Conservation (phyloP, 805 yeast species). For the Clavispora santaluciae region DNA sequence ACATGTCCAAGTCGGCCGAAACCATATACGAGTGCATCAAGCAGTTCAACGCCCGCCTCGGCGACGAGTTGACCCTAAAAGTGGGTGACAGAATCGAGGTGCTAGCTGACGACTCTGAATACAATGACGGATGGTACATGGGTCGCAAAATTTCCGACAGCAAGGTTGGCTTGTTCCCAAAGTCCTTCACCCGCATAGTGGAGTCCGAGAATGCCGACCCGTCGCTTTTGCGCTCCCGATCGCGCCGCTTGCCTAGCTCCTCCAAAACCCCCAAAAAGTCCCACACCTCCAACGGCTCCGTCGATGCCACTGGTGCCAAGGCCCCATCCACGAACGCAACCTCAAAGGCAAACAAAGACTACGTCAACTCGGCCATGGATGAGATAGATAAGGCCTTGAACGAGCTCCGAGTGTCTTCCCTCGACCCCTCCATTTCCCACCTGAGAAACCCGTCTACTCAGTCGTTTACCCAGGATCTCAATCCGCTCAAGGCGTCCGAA, state of each 20-base stretch:
- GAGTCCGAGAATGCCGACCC: constrained; percentile 6
- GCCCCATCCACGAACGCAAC: constrained; percentile 4
- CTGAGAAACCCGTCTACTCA: constrained; percentile 7
- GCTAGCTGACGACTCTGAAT: constrained; percentile 87
- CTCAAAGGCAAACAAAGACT: not conserved
- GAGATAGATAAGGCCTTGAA: constrained; percentile 72
- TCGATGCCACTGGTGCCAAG: not conserved
- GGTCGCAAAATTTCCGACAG: constrained; percentile 72
- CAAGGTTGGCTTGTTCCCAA: constrained; percentile 86
- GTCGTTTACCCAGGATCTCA: constrained; percentile 25
- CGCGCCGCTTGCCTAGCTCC: constrained; percentile 40
- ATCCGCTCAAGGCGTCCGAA: constrained; percentile 44
- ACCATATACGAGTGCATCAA: constrained; percentile 60
- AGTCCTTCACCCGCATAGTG: constrained; percentile 66
- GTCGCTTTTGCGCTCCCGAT: constrained; percentile 45
- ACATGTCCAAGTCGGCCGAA: not conserved
- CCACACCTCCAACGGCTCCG: not conserved
- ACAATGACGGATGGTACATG: constrained; percentile 96
- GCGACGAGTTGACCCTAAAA: constrained; percentile 78
- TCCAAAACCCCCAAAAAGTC: not conserved
- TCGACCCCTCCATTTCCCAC: constrained; percentile 12
- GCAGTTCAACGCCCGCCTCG: constrained; percentile 80
- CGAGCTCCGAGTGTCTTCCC: constrained; percentile 42
- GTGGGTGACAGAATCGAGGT: constrained; percentile 87
- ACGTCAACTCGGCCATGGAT: constrained; percentile 41